Conservation (phyloP, 148 eudicot genomes). For the Amaranthus cruentus region DNA sequence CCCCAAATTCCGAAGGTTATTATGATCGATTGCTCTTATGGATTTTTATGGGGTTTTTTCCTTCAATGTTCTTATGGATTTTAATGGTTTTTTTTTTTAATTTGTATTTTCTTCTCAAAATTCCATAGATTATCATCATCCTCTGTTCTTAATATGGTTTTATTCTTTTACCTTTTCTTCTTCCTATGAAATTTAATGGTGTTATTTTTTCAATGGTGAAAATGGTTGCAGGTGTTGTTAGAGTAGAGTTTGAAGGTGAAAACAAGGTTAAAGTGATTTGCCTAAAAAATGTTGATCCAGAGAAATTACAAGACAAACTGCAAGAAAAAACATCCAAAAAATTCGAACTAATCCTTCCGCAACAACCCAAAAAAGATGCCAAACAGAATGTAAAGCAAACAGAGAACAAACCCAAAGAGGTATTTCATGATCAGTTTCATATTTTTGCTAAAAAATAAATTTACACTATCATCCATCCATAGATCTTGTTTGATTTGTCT, state of each 20-base stretch:
- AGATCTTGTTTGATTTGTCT: too few relatives aligned
- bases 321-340: constrained; percentile 42
- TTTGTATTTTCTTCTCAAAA: neutral
- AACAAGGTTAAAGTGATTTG: constrained; percentile 35
- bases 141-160: neutral
- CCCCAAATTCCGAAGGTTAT: too few relatives aligned
- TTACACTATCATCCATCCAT: too few relatives aligned
- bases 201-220: neutral
- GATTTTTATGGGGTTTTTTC: too few relatives aligned
- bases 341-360: constrained; percentile 52
- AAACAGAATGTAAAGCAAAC: constrained; percentile 11
- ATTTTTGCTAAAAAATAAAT: too few relatives aligned
- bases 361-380: constrained; percentile 29
- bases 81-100: neutral
- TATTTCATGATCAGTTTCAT: neutral
- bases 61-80: neutral
- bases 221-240: constrained; percentile 31
- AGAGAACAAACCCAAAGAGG: constrained; percentile 50
- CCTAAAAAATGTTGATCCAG: constrained; percentile 43
- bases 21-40: too few relatives aligned
- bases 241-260: constrained; percentile 27
- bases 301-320: constrained; percentile 36
- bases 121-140: too few relatives aligned
- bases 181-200: neutral
- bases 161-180: neutral